Evolutionary conservation across 1,284 basidiomycete genomes (phyloP), one percentile per base, ranked within the genome.

Genomic region (Abortiporus biennis): DNA sequence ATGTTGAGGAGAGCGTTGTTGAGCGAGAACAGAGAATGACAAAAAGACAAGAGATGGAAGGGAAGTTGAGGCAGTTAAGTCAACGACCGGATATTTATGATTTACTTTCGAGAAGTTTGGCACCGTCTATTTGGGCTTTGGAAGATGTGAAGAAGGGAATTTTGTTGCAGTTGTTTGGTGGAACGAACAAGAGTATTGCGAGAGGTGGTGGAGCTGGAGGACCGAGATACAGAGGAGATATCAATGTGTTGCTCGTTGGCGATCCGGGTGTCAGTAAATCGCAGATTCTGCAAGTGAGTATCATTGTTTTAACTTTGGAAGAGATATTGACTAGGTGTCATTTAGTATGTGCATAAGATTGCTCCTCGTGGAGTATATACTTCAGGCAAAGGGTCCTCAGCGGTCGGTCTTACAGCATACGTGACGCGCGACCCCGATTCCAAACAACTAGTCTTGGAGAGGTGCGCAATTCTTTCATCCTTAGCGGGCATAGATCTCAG

Each of bases 81-180:
- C 65, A 73, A 47, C 69, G 81, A 38, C 78, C 80, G 2, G 93
- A 97, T 61, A 71, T 96, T 31, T 99, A 99, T 62, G 90, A 95
- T 3, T 65, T 91, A 30, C 73, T 99, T 1, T 70, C 94, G 11
- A 72, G 86, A 23, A 91, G 86, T 2, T 76, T 99, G 47, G 95
- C 95, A 1, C 96, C 95, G 6, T 89, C 85, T 21, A 95, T 99
- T 53, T 98, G 92, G 84, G 92, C 93, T 61, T 87, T 98, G 90
- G 94, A 99, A 31, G 95, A 99, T 57, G 92, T 99, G 48, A 99
- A 99, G 69, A 98, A 98, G 68, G 95, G 96, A 0, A 95, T 99
- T 43, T 62, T 99, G 38, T 67, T 99, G 22, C 95, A 98, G 64
- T 67, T 99, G 20, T 98, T 99, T 64, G 96, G 95, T 4, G 95